Base-by-base conservation (phyloP, 768 basidiomycete species). In the Mycena crocata region DNA sequence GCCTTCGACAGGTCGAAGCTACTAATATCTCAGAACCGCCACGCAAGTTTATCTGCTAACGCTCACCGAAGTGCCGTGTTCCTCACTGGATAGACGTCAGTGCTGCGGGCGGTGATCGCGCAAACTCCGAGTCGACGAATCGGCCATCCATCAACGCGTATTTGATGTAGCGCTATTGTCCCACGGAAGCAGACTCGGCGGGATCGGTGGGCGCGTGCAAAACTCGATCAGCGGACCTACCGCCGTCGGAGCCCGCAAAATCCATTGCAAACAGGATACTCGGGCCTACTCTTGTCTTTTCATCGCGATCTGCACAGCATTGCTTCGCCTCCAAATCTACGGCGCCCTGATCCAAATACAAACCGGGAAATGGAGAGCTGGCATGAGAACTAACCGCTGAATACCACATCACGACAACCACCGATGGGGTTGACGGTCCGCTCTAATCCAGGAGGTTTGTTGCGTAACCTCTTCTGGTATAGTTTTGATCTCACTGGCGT, bases 271-370 rank as follows among this genome's bases (percentile, higher is more conserved):
- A 48, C 12, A 9, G 39, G 24, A 15, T 37, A 24, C 24, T 28
- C 37, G 54, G 44, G 31, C 42, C 42, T 42, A 42, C 17, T 42
- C 42, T 40, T 40, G 28, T n/a, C 35, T 23, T 37, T 28, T 23
- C 46, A 31, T 40, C 46, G 34, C 7, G 23, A 59, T 59, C 46
- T 59, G 34, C 57, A 58, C 57, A 19, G 58, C 58, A 39, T 40
- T 31, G 7, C 24, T 21, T 30, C 46, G 46, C 40, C 40, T 42
- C 40, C 40, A 28, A 37, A 30, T 30, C 24, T 48, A 26, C 46
- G 13, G 28, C 46, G 46, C 30, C n/a, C 10, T 12, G 6, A 15
- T 37, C 19, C 13, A 44, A 57, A 24, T 28, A 17, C 28, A 31
- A 9, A 3, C 26, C 30, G 37, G 37, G 26, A 31, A 55, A 48